These are phyloP conservation scores for Babesia microti DNA, from an alignment of 169 alveolate species.

Conservation along the genomic window DNA sequence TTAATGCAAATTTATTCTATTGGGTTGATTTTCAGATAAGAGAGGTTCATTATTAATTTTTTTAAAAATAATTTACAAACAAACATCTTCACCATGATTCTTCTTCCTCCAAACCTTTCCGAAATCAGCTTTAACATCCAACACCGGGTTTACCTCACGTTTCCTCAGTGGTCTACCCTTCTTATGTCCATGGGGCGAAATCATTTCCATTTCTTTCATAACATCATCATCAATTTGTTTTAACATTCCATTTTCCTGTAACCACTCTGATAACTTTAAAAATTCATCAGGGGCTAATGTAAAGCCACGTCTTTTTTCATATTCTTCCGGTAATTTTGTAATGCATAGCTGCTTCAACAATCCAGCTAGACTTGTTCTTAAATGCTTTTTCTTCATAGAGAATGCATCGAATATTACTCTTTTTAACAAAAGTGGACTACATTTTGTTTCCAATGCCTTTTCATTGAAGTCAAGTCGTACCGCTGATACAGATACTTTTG, in stretches of 20 bases:
- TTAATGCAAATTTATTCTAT: too few species aligned
- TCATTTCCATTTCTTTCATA: too few species aligned
- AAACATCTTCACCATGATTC: constrained; percentile 41
- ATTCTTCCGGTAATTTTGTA: constrained; percentile 26
- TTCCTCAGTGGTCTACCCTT: constrained; percentile 15
- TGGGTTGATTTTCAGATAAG: too few species aligned
- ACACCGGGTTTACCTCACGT: too few species aligned
- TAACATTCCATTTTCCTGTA: constrained; percentile 19
- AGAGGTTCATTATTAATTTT: too few species aligned
- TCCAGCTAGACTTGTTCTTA: constrained; percentile 46
- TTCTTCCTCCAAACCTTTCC: constrained; percentile 33
- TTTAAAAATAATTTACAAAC: too few species aligned
- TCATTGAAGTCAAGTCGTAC: constrained; percentile 42
- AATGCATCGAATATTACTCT: constrained; percentile 40
- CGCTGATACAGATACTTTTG: constrained; percentile 62
- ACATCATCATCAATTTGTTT: too few species aligned
- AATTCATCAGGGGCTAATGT: constrained; percentile 47
- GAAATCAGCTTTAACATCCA: too few species aligned
- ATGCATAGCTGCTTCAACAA: constrained; percentile 28
- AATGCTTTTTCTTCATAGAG: constrained; percentile 50
- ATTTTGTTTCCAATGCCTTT: constrained; percentile 6
- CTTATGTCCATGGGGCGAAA: constrained; percentile 15
- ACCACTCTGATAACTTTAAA: constrained; percentile 35
- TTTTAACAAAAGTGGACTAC: constrained; percentile 48
- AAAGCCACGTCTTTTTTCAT: constrained; percentile 50